Conservation (phyloP, 495 filamentous ascomycete species). For the Hypoxylon lenormandii region DNA sequence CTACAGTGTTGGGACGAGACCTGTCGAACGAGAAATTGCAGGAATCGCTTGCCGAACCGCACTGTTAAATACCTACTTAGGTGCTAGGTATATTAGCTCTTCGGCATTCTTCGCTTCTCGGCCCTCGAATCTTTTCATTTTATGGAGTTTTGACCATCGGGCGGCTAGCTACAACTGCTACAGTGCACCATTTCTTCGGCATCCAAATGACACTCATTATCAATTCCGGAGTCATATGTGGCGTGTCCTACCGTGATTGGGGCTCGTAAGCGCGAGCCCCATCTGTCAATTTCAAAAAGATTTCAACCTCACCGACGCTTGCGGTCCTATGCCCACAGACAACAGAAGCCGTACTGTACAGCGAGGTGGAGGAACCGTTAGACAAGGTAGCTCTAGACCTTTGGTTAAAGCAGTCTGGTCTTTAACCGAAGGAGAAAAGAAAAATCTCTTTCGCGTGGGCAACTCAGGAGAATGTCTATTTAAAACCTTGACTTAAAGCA, state of each 20-base stretch:
- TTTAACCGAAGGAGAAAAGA: constrained; percentile 35
- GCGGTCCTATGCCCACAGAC: constrained; percentile 5
- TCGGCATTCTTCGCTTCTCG: constrained; percentile 25
- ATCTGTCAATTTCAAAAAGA: constrained; percentile 36
- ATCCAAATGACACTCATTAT: constrained; percentile 39
- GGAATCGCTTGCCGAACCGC: constrained; percentile 23
- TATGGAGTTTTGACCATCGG: constrained; percentile 18
- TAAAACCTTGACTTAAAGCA: background rate
- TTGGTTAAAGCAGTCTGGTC: constrained; percentile 6
- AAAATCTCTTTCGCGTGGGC: constrained; percentile 22
- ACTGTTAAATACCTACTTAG: constrained; percentile 13
- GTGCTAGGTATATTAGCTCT: background rate
- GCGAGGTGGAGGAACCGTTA: constrained; percentile 16
- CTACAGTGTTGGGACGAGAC: constrained; percentile 29
- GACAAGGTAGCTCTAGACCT: constrained; percentile 26
- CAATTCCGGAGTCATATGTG: constrained; percentile 25
- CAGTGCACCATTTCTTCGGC: constrained; percentile 24
- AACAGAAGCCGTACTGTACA: constrained; percentile 25
- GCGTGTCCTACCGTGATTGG: constrained; percentile 44
- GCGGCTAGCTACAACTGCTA: constrained; percentile 29
- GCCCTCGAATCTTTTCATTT: constrained; percentile 27
- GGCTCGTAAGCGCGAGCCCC: constrained; percentile 38
- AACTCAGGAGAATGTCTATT: constrained; percentile 5
- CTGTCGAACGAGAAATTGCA: constrained; percentile 30
- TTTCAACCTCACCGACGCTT: constrained; percentile 38